These are phyloP conservation scores for Scheffersomyces lignicola DNA, from an alignment of 1,139 yeast species.

Conservation along the genomic window DNA sequence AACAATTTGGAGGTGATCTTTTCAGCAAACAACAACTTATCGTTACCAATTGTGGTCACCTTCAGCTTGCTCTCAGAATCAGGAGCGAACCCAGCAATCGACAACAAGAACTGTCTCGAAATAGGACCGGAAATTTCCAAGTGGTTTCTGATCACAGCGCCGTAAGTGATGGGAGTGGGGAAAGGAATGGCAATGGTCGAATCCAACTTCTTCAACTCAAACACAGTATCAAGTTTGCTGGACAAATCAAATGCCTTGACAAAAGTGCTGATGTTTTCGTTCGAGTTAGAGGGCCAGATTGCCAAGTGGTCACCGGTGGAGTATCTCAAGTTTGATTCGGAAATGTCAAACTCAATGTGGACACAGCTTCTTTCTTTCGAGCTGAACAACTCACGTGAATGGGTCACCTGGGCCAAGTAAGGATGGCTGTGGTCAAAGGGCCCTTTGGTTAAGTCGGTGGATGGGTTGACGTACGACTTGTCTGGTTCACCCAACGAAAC, in stretches of 20 bases:
- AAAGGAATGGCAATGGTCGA: constrained; percentile 71
- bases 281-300: constrained; percentile 87
- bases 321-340: constrained; percentile 74
- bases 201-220: constrained; percentile 71
- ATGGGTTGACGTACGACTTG: constrained; percentile 53
- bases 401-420: constrained; percentile 66
- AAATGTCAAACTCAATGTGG: constrained; percentile 85
- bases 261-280: constrained; percentile 69
- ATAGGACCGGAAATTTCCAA: constrained; percentile 92
- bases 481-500: constrained; percentile 89
- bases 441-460: constrained; percentile 52
- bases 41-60: constrained; percentile 58
- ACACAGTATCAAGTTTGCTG: constrained; percentile 53
- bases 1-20: constrained; percentile 60
- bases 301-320: constrained; percentile 97
- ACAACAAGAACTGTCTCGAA: constrained; percentile 80
- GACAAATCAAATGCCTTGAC: constrained; percentile 62
- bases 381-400: constrained; percentile 69
- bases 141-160: constrained; percentile 80
- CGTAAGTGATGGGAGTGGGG: constrained; percentile 91
- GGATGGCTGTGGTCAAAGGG: constrained; percentile 89
- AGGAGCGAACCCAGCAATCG: constrained; percentile 87
- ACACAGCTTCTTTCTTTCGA: constrained; percentile 74
- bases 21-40: constrained; percentile 66
- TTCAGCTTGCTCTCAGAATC: constrained; percentile 53